Evolutionary conservation across 345 rosid genomes (phyloP), one percentile per base, ranked within the genome.

Genomic region (Mallotus nudiflorus): DNA sequence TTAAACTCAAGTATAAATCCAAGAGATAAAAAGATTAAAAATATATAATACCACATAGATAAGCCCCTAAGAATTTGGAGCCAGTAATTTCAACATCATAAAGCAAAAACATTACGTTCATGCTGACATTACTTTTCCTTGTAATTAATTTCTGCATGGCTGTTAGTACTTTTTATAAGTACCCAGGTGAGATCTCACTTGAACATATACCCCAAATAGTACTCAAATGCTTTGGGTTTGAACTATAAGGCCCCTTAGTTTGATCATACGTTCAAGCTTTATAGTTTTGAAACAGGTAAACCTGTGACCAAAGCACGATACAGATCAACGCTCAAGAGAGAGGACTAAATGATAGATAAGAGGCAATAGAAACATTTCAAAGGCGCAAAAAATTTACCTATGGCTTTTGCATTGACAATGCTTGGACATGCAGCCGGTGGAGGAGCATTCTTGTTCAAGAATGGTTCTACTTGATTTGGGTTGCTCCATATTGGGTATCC

Each of bases 361-460:
- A 16, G 24, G 7, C 9, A 27, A 40, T n/a, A 37, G 44, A 14
- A 31, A 44, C 31, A 9, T 5, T 24, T 62, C 20, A 33, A 52
- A 25, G 6, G 18, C 16, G 9, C 46, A 42, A 42, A 42, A 19
- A 40, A 37, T 39, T 73, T 73, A 89, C 96, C 90, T 59, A 95
- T 77, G 69, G 91, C 88, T 75, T 90, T 95, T 9, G 99, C 77
- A 66, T 95, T 95, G 79, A 91, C 96, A 22, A 91, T 85, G 86
- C 99, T 95, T 28, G 97, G 97, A 74, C 79, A 73, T 31, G 97
- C 99, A 9, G 90, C 85, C 0, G 97, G 98, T 31, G 97, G 97
- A 69, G 84, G 85, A 67, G 81, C 87, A 19, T 84, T 89, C 80
- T 85, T 93, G 0, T 91, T 83, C 82, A 91, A 81, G 82, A 94